phyloP scores from a whole-genome alignment of 768 basidiomycete species.

The Psilocybe cyanescens region DNA sequence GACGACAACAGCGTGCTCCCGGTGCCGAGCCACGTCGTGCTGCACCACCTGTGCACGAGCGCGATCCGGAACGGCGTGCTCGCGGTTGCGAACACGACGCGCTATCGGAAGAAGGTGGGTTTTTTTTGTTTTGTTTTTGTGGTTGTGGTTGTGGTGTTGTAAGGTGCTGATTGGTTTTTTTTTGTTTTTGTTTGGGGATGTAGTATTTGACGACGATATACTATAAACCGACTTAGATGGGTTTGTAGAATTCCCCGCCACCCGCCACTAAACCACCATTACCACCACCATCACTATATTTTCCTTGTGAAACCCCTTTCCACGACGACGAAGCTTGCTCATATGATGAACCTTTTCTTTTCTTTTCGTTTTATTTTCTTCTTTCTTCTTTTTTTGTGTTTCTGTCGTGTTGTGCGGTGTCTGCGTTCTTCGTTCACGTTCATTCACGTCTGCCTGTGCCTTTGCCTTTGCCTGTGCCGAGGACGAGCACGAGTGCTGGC shows the following conservation, averaged over 20 bases:
- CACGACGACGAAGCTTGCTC: no score
- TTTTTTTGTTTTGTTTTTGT: slow-evolving; percentile 11
- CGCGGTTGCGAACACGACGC: slow-evolving; percentile 89
- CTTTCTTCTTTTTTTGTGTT: no score
- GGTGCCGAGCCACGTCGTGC: slow-evolving; percentile 90
- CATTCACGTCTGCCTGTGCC: no score
- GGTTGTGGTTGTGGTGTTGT: background rate
- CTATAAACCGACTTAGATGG: slow-evolving; percentile 29
- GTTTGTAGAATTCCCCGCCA: background rate
- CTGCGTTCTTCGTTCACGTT: no score
- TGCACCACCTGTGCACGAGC: slow-evolving; percentile 94
- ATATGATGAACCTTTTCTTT: no score
- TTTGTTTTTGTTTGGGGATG: background rate
- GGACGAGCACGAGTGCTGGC: no score
- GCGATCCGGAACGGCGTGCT: slow-evolving; percentile 93
- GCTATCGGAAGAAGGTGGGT: slow-evolving; percentile 89
- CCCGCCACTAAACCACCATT: no score
- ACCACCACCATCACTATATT: no score
- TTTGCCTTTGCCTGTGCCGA: no score
- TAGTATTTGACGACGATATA: slow-evolving; percentile 87
- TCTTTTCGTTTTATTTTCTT: no score
- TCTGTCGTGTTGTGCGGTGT: no score
- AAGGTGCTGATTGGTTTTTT: slow-evolving; percentile 15
- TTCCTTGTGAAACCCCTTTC: no score
- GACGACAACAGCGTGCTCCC: slow-evolving; percentile 93